These are phyloP conservation scores for Citrus australasica DNA, from an alignment of 345 rosid genomes.

Conservation along the genomic window DNA sequence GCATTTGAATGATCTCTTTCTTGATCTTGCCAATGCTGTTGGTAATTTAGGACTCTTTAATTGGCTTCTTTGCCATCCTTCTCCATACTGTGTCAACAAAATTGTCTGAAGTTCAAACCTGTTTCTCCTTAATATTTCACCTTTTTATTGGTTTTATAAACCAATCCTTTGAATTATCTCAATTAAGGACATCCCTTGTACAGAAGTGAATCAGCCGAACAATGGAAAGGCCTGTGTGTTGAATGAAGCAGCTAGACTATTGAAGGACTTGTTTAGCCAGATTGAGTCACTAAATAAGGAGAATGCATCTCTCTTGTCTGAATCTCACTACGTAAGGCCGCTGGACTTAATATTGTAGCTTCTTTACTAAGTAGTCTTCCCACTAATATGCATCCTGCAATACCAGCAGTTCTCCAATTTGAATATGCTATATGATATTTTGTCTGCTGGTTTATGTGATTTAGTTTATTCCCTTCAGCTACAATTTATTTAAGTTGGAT, in stretches of 20 bases:
- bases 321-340: slow-evolving; percentile 70
- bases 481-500: background rate
- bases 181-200: slow-evolving; percentile 1
- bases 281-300: slow-evolving; percentile 79
- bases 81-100: background rate
- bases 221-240: slow-evolving; percentile 81
- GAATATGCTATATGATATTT: background rate
- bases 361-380: background rate
- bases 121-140: background rate
- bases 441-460: background rate
- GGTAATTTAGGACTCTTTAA: slow-evolving; percentile 41
- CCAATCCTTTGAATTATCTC: background rate
- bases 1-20: slow-evolving; percentile 86
- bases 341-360: background rate
- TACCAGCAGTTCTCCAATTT: background rate
- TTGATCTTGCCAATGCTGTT: slow-evolving; percentile 66
- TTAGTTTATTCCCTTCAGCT: background rate
- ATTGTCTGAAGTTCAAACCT: background rate
- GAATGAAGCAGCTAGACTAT: slow-evolving; percentile 62
- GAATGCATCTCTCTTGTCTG: slow-evolving; percentile 58
- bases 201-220: slow-evolving; percentile 63
- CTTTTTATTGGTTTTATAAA: background rate
- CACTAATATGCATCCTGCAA: background rate
- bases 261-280: slow-evolving; percentile 68
- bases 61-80: background rate